A percentile compares a stretch with the other conserved stretches of the same genome.
Evolutionary conservation across 2,329 filamentous ascomycete genomes (phyloP).

Genomic region (Phymatotrichopsis omnivora): DNA sequence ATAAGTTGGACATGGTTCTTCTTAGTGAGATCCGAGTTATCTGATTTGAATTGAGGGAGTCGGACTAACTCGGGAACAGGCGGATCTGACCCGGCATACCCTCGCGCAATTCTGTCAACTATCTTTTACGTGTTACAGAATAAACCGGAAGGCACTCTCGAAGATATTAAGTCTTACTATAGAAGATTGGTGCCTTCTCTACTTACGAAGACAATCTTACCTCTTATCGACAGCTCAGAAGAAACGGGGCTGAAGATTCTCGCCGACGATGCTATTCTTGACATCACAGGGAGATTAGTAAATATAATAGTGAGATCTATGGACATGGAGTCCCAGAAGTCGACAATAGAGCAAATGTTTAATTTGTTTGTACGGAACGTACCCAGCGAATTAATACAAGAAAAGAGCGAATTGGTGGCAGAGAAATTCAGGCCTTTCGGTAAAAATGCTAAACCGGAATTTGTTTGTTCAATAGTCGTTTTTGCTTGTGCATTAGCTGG

Average conservation of each 20-base stretch:
- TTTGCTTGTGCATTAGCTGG: slow-evolving; percentile 28
- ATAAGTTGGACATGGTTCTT: slow-evolving; percentile 50
- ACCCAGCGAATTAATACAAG: slow-evolving; percentile 36
- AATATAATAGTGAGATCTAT: slow-evolving; percentile 50
- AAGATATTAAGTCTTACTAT: slow-evolving; percentile 40
- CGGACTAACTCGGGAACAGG: slow-evolving; percentile 15
- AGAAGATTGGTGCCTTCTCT: slow-evolving; percentile 42
- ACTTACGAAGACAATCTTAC: slow-evolving; percentile 28
- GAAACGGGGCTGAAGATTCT: slow-evolving; percentile 36
- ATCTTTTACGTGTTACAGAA: slow-evolving; percentile 51
- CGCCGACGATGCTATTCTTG: slow-evolving; percentile 45
- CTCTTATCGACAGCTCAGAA: slow-evolving; percentile 37
- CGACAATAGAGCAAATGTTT: slow-evolving; percentile 46
- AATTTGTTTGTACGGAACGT: slow-evolving; percentile 40
- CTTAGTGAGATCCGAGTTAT: slow-evolving; percentile 37
- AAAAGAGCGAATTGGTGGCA: slow-evolving; percentile 27
- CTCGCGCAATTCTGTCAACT: slow-evolving; percentile 50
- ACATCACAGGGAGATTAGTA: slow-evolving; percentile 51
- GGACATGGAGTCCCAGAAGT: slow-evolving; percentile 43
- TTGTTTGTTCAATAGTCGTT: slow-evolving; percentile 23
- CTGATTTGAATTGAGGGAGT: slow-evolving; percentile 32
- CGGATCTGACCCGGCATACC: slow-evolving; percentile 40
- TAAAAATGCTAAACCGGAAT: slow-evolving; percentile 12
- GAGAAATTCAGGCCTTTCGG: slow-evolving; percentile 27
- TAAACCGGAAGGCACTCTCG: slow-evolving; percentile 39